Percentiles rank a stretch among this genome's conserved stretches.
These are phyloP conservation scores for Dryadomyces sulphureus DNA, from an alignment of 2,329 filamentous ascomycete species.

Conservation along the genomic window DNA sequence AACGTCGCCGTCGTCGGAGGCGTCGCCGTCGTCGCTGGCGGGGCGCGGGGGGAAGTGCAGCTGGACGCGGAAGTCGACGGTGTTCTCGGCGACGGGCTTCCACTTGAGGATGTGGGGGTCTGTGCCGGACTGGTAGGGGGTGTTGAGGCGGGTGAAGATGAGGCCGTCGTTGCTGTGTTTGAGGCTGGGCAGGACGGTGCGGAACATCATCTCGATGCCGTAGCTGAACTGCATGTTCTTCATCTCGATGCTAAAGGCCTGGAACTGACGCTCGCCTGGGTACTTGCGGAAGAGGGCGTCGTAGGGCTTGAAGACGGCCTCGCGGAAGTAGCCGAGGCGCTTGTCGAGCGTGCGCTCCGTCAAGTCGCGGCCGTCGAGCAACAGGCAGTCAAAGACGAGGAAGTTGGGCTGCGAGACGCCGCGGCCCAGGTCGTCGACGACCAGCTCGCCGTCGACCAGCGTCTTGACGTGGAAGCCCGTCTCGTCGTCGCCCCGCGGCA, in stretches of 20 bases:
- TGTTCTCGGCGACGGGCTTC: conserved; percentile 94
- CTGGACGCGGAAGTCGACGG: conserved; percentile 75
- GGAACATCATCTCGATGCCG: conserved; percentile 84
- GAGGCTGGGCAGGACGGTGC: conserved; percentile 65
- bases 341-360: conserved; percentile 76
- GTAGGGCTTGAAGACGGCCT: conserved; percentile 61
- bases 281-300: conserved; percentile 46
- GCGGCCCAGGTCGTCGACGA: conserved; percentile 61
- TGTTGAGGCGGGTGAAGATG: conserved; percentile 90
- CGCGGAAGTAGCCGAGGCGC: conserved; percentile 72
- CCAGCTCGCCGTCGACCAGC: conserved; percentile 83
- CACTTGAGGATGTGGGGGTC: conserved; percentile 92
- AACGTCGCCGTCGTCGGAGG: conserved; percentile 59
- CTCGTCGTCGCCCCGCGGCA: conserved; percentile 52
- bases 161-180: conserved; percentile 92
- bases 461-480: conserved; percentile 61
- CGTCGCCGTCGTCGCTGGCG: conserved; percentile 50
- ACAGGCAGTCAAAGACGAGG: conserved; percentile 85
- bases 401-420: conserved; percentile 62
- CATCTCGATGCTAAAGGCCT: conserved; percentile 70
- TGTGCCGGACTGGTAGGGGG: conserved; percentile 77
- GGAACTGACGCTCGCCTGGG: conserved; percentile 52
- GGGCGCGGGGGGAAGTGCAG: conserved; percentile 56
- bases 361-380: conserved; percentile 60
- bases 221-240: conserved; percentile 87